Conservation (phyloP, 768 basidiomycete species). For the Hebeloma cylindrosporum region DNA sequence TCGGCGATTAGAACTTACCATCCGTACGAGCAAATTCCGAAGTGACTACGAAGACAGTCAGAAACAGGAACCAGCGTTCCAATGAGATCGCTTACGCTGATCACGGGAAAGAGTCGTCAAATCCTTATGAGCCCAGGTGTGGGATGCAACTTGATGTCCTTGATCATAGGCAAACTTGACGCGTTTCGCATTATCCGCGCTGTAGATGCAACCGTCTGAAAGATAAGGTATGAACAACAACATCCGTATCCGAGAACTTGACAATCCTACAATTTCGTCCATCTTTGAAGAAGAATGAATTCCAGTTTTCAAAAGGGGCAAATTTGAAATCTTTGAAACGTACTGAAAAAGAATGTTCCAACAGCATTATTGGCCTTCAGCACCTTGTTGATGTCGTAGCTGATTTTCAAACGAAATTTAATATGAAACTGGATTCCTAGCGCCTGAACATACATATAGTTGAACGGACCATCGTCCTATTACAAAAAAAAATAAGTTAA, state of each 20-base stretch:
- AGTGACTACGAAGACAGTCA: slow-evolving; percentile 14
- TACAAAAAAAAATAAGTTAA: background rate
- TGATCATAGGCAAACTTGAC: slow-evolving; percentile 30
- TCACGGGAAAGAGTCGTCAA: slow-evolving; percentile 30
- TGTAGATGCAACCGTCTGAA: slow-evolving; percentile 35
- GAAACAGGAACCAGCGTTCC: background rate
- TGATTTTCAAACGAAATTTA: background rate
- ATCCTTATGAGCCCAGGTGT: slow-evolving; percentile 35
- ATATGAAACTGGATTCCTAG: background rate
- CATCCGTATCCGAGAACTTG: too few relatives aligned
- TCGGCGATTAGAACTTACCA: slow-evolving; percentile 8
- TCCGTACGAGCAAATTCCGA: slow-evolving; percentile 23
- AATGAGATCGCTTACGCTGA: slow-evolving; percentile 21
- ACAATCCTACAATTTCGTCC: slow-evolving; percentile 28
- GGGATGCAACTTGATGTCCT: slow-evolving; percentile 36
- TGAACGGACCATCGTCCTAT: slow-evolving; percentile 20
- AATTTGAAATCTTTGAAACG: too few relatives aligned
- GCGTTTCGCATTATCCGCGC: slow-evolving; percentile 23
- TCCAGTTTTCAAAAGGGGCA: too few relatives aligned
- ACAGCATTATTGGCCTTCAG: slow-evolving; percentile 26
- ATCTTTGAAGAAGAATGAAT: too few relatives aligned
- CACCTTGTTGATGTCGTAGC: slow-evolving; percentile 21
- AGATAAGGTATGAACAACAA: background rate
- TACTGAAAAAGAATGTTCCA: slow-evolving; percentile 35
- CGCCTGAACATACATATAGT: slow-evolving; percentile 14